Conservation (phyloP, 805 yeast genomes). For the Blastobotrys mokoenaii region DNA sequence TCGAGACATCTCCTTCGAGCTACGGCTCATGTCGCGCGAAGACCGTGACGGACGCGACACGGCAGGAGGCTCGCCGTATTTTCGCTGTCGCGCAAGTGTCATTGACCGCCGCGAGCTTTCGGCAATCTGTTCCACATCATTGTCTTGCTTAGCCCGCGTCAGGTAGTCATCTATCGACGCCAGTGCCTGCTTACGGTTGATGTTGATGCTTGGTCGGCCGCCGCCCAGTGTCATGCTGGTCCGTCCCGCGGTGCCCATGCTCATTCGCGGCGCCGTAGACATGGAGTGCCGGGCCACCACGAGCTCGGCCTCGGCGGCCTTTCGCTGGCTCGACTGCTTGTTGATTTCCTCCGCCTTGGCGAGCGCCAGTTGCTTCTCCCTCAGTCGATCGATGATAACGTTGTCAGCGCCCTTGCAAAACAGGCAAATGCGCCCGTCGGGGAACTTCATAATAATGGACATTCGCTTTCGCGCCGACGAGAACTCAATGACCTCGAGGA, state of each 20-base stretch:
- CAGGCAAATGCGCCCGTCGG: constrained; percentile 65
- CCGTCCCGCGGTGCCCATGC: constrained; percentile 9
- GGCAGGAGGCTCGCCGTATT: constrained; percentile 14
- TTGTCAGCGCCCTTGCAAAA: constrained; percentile 96
- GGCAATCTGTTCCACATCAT: constrained; percentile 23
- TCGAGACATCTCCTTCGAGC: neutral
- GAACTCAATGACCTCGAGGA: constrained; percentile 78
- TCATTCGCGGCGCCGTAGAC: constrained; percentile 28
- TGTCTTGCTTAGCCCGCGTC: constrained; percentile 19
- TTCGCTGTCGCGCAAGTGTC: constrained; percentile 18
- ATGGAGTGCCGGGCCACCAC: constrained; percentile 44
- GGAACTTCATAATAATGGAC: constrained; percentile 78
- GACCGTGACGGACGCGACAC: neutral
- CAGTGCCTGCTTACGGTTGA: constrained; percentile 21
- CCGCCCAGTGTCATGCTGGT: constrained; percentile 20
- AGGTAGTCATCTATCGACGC: constrained; percentile 22
- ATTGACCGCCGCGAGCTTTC: constrained; percentile 21
- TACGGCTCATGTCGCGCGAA: neutral
- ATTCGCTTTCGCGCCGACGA: constrained; percentile 84
- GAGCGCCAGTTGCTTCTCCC: constrained; percentile 48
- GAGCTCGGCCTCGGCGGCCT: constrained; percentile 66
- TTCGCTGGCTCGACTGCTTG: constrained; percentile 50
- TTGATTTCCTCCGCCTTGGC: constrained; percentile 59
- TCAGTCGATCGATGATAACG: constrained; percentile 68
- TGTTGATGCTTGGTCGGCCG: constrained; percentile 21